phyloP scores from a whole-genome alignment of 106 monocot species.

The Dioscorea alata region DNA sequence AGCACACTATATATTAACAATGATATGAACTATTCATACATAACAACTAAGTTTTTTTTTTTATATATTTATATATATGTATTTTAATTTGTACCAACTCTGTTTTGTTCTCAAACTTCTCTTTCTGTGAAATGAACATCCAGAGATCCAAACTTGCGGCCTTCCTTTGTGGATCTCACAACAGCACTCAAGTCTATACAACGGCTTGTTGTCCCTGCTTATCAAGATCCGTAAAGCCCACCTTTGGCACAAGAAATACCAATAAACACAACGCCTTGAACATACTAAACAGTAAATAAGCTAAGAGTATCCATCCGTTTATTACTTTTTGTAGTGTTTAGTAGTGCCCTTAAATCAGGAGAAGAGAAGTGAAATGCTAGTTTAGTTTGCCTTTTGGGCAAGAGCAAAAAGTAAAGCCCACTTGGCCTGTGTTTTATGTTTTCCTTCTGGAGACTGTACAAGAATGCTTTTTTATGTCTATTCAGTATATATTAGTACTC shows the following conservation, averaged over 20 bases:
- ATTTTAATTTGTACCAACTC: too few relatives aligned
- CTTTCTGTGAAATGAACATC: background rate
- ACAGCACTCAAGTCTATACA: slow-evolving; percentile 64
- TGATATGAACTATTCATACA: background rate
- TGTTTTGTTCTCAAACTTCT: background rate
- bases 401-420: too few relatives aligned
- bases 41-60: background rate
- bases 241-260: slow-evolving; percentile 49
- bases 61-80: too few relatives aligned
- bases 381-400: too few relatives aligned
- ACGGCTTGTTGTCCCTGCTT: slow-evolving; percentile 52
- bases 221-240: slow-evolving; percentile 45
- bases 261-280: slow-evolving; percentile 60
- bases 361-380: too few relatives aligned
- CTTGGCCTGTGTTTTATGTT: too few relatives aligned
- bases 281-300: background rate
- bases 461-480: too few relatives aligned
- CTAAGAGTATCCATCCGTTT: too few relatives aligned
- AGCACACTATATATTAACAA: slow-evolving; percentile 12
- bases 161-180: slow-evolving; percentile 77
- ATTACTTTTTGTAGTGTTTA: too few relatives aligned
- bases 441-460: too few relatives aligned
- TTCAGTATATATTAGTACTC: too few relatives aligned
- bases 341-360: too few relatives aligned
- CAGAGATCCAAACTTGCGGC: slow-evolving; percentile 91